Evolutionary conservation across 1,284 basidiomycete genomes (phyloP).

Genomic region (Microbotryum violaceum): DNA sequence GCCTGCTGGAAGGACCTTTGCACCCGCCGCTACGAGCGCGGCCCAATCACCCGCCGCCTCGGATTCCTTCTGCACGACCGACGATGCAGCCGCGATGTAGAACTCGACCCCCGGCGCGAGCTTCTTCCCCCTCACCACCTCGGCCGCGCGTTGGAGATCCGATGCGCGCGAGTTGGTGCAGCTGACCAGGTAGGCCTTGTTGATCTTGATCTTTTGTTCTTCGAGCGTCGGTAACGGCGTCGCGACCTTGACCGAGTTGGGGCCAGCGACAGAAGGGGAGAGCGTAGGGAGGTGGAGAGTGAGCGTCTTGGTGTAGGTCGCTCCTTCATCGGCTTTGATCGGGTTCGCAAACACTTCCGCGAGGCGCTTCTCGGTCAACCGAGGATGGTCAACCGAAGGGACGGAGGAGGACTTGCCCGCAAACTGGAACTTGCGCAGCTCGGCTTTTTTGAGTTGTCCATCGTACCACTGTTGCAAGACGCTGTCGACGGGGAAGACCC

Average conservation of each 20-base stretch:
- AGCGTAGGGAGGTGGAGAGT: conserved; percentile 87
- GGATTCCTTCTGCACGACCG: conserved; percentile 80
- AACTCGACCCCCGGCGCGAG: conserved; percentile 90
- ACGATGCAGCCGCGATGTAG: conserved; percentile 92
- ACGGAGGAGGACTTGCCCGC: conserved; percentile 47
- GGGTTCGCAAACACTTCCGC: conserved; percentile 54
- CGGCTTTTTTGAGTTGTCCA: conserved; percentile 62
- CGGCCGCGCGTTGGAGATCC: conserved; percentile 85
- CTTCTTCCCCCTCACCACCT: conserved; percentile 74
- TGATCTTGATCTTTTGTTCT: conserved; percentile 66
- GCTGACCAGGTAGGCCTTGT: conserved; percentile 97
- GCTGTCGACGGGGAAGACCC: conserved; percentile 88
- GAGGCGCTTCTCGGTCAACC: conserved; percentile 71
- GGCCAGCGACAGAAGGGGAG: conserved; percentile 90
- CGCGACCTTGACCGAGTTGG: conserved; percentile 94
- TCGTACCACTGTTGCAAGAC: conserved; percentile 84
- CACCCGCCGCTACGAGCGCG: conserved; percentile 73
- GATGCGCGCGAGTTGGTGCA: conserved; percentile 97
- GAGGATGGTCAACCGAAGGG: conserved; percentile 63
- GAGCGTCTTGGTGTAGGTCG: conserved; percentile 80
- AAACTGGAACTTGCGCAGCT: conserved; percentile 64
- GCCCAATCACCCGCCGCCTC: conserved; percentile 85
- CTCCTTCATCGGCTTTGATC: conserved; percentile 66
- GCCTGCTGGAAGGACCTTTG: conserved; percentile 85
- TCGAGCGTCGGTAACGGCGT: conserved; percentile 79